Evolutionary conservation across 1,284 basidiomycete genomes (phyloP).

Genomic region (Sanghuangporus sanghuang): DNA sequence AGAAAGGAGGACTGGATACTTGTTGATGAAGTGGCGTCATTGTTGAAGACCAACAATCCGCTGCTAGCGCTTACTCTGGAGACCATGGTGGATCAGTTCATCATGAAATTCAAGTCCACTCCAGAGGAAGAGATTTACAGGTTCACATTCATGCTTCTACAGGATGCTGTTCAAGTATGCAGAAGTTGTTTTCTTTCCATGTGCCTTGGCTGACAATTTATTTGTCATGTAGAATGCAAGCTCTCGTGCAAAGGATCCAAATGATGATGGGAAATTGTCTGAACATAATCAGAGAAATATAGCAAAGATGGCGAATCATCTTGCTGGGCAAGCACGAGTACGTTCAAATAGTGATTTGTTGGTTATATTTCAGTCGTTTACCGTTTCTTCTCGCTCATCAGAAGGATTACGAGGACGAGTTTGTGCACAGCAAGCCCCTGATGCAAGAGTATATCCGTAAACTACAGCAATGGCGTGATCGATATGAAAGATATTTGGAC

Average conservation of each 20-base stretch:
- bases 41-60: slow-evolving; percentile 96
- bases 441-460: slow-evolving; percentile 88
- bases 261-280: slow-evolving; percentile 76
- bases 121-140: slow-evolving; percentile 96
- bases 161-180: slow-evolving; percentile 64
- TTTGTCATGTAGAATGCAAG: slow-evolving; percentile 56
- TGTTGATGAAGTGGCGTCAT: slow-evolving; percentile 92
- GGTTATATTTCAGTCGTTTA: background rate
- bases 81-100: slow-evolving; percentile 96
- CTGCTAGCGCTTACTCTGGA: slow-evolving; percentile 94
- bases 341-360: slow-evolving; percentile 18
- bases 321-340: slow-evolving; percentile 64
- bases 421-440: slow-evolving; percentile 76
- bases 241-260: slow-evolving; percentile 54
- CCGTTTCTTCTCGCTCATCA: slow-evolving; percentile 27
- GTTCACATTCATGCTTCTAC: slow-evolving; percentile 80
- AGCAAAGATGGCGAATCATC: slow-evolving; percentile 68
- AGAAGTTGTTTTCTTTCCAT: slow-evolving; percentile 14
- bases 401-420: slow-evolving; percentile 92
- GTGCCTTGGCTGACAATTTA: background rate
- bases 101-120: slow-evolving; percentile 85
- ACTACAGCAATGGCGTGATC: slow-evolving; percentile 91
- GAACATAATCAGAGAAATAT: slow-evolving; percentile 56
- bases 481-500: slow-evolving; percentile 85
- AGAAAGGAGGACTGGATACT: slow-evolving; percentile 82